These are phyloP conservation scores for Fusarium papillatum DNA, from an alignment of 2,329 filamentous ascomycete genomes.

Conservation along the genomic window DNA sequence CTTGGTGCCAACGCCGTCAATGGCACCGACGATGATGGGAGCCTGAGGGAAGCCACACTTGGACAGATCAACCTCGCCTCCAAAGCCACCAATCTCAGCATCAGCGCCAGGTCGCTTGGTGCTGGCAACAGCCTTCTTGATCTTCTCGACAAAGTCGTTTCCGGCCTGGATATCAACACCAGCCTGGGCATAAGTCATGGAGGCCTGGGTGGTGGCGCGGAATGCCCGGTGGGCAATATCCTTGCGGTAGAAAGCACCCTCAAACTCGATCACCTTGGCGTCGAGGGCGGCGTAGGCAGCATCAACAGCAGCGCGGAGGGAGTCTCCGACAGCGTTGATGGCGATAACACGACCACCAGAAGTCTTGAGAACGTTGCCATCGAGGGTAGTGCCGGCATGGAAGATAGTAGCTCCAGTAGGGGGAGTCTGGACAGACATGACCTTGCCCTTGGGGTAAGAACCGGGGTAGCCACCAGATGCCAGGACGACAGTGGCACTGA, in stretches of 20 bases:
- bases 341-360: constrained; percentile 94
- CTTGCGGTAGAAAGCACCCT: constrained; percentile 91
- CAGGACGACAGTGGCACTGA: constrained; percentile 93
- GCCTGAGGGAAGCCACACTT: constrained; percentile 80
- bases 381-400: constrained; percentile 88
- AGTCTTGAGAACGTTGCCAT: constrained; percentile 76
- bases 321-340: constrained; percentile 81
- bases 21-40: constrained; percentile 91
- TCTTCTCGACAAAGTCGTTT: constrained; percentile 91
- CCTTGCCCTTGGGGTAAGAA: constrained; percentile 83
- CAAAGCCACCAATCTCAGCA: constrained; percentile 95
- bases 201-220: constrained; percentile 60
- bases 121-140: constrained; percentile 90
- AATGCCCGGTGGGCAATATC: constrained; percentile 90
- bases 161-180: constrained; percentile 96
- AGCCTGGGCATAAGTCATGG: constrained; percentile 91
- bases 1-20: constrained; percentile 97
- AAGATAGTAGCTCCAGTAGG: constrained; percentile 77
- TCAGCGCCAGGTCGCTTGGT: constrained; percentile 90
- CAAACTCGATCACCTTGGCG: constrained; percentile 77
- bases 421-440: constrained; percentile 63
- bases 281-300: constrained; percentile 90
- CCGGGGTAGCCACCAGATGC: constrained; percentile 93
- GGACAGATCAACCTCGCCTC: constrained; percentile 74
- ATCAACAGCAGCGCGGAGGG: constrained; percentile 85